A percentile compares a stretch with the other conserved stretches of the same genome.
These are phyloP conservation scores for Plantago rigida DNA, from an alignment of 305 asterid genomes.

Conservation along the genomic window DNA sequence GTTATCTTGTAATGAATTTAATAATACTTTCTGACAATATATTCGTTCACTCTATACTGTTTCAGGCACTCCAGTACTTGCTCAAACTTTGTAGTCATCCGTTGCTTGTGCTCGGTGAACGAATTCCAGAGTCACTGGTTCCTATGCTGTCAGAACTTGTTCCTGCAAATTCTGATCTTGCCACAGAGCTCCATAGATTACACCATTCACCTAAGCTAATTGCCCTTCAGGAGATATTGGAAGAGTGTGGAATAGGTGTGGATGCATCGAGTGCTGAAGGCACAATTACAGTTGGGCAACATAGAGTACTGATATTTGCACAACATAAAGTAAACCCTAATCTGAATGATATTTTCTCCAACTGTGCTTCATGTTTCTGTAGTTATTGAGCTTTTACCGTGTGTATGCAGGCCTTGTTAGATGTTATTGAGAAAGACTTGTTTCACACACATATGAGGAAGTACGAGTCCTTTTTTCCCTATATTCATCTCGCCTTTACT, in stretches of 20 bases:
- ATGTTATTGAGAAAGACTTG: conserved; percentile 81
- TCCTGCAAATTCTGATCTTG: conserved; percentile 55
- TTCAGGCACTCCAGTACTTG: conserved; percentile 94
- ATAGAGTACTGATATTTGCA: conserved; percentile 88
- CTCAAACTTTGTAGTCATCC: conserved; percentile 98
- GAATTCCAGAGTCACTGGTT: conserved; percentile 62
- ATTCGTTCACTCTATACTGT: conserved; percentile 22
- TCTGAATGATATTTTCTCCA: conserved; percentile 1
- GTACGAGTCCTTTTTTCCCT: conserved; percentile 41
- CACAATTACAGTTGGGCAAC: conserved; percentile 68
- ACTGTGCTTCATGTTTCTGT: conserved; percentile 17
- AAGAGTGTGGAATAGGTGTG: conserved; percentile 96
- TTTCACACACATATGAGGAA: conserved; percentile 79
- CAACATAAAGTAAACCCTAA: conserved; percentile 67
- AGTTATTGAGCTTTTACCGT: conserved; percentile 26
- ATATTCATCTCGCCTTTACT: background rate
- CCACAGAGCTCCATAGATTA: conserved; percentile 71
- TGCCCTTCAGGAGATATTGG: conserved; percentile 96
- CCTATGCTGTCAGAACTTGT: conserved; percentile 59
- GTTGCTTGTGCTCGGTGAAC: conserved; percentile 74
- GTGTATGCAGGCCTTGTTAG: conserved; percentile 74
- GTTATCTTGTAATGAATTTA: background rate
- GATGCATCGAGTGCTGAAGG: conserved; percentile 79
- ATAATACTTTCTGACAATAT: conserved; percentile 18
- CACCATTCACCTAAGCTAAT: conserved; percentile 92